A percentile compares a stretch with the other conserved stretches of the same genome.
phyloP scores from a whole-genome alignment of 1,139 yeast species.

The Protomyces macrosporus region DNA sequence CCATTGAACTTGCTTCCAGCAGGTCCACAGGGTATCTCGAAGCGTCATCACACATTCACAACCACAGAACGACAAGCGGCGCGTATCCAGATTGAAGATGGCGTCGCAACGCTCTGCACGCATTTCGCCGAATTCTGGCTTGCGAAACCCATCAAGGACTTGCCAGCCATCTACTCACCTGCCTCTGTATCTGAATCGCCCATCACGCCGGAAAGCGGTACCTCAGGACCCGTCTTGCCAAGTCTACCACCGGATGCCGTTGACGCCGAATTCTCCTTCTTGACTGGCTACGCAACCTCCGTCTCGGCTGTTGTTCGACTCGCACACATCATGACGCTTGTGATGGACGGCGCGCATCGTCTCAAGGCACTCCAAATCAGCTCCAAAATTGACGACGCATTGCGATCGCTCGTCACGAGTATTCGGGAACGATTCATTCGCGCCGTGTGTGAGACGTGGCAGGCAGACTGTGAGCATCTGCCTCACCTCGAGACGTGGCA shows the following conservation, averaged over 20 bases:
- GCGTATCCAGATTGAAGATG: constrained; percentile 1
- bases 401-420: constrained; percentile 41
- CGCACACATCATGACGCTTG: constrained; percentile 42
- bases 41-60: constrained; percentile 18
- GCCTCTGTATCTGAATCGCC: background rate
- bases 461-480: constrained; percentile 30
- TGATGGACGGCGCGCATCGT: constrained; percentile 44
- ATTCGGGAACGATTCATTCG: constrained; percentile 45
- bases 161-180: constrained; percentile 14
- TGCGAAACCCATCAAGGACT: constrained; percentile 1
- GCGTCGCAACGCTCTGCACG: constrained; percentile 1
- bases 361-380: constrained; percentile 46
- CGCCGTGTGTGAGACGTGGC: constrained; percentile 49
- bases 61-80: constrained; percentile 3
- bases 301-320: constrained; percentile 51
- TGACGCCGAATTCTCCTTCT: constrained; percentile 39
- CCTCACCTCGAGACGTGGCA: constrained; percentile 13
- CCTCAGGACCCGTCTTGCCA: background rate
- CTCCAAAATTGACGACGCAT: constrained; percentile 40
- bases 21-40: constrained; percentile 22
- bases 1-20: constrained; percentile 31
- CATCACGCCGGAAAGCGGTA: background rate
- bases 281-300: constrained; percentile 59
- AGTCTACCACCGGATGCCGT: background rate
- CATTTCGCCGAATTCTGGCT: constrained; percentile 11